Conservation (phyloP, 1,139 yeast species). For the Yamadazyma aaseri region DNA sequence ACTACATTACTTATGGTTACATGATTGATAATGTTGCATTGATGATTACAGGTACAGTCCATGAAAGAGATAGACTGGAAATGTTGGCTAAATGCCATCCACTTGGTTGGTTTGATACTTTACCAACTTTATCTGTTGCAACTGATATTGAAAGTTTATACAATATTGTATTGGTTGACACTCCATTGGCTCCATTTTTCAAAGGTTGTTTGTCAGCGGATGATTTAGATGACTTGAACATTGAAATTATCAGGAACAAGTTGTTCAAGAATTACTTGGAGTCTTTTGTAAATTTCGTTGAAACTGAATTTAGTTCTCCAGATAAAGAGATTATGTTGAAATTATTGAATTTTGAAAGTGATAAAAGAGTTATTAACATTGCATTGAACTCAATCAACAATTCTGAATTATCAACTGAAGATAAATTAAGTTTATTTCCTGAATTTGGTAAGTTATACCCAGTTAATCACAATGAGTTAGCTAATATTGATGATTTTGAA, state of each 20-base stretch:
- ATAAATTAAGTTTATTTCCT: slow-evolving; percentile 72
- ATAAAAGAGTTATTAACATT: slow-evolving; percentile 89
- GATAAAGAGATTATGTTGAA: slow-evolving; percentile 78
- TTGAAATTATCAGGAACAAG: slow-evolving; percentile 90
- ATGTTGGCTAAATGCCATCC: slow-evolving; percentile 91
- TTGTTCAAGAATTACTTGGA: slow-evolving; percentile 91
- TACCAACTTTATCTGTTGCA: slow-evolving; percentile 92
- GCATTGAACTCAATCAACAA: slow-evolving; percentile 81
- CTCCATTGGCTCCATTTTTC: slow-evolving; percentile 96
- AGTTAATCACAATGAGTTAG: slow-evolving; percentile 63
- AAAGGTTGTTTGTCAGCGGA: slow-evolving; percentile 89
- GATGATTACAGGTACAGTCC: slow-evolving; percentile 95
- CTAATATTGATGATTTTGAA: slow-evolving; percentile 82
- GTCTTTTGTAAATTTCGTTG: slow-evolving; percentile 72
- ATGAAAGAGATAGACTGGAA: slow-evolving; percentile 87
- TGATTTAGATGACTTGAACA: slow-evolving; percentile 92
- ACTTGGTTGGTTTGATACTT: slow-evolving; percentile 96
- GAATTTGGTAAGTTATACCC: slow-evolving; percentile 80
- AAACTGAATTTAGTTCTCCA: slow-evolving; percentile 63
- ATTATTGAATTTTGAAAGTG: slow-evolving; percentile 87
- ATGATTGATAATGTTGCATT: slow-evolving; percentile 97
- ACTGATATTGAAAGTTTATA: slow-evolving; percentile 91
- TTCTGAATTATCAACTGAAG: slow-evolving; percentile 71
- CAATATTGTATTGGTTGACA: slow-evolving; percentile 92
- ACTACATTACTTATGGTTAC: slow-evolving; percentile 89